These are phyloP conservation scores for Torulaspora franciscae DNA, from an alignment of 805 yeast species.

Conservation along the genomic window DNA sequence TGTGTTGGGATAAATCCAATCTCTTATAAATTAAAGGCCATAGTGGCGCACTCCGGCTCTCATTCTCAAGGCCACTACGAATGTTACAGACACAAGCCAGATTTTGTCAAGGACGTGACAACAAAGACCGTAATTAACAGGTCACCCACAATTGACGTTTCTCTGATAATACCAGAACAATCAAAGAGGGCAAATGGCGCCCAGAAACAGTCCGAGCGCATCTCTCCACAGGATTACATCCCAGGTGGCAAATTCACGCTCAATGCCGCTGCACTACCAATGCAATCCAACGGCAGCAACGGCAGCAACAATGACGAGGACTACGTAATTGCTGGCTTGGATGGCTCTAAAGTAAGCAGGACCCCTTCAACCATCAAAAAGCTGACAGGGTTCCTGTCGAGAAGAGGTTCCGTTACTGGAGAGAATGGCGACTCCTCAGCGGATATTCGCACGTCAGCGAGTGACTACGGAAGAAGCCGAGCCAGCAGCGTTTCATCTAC, in stretches of 20 bases:
- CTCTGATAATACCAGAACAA: conserved; percentile 2
- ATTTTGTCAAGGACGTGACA: conserved; percentile 36
- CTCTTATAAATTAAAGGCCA: conserved; percentile 59
- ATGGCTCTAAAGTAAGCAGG: conserved; percentile 14
- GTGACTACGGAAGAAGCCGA: conserved; percentile 10
- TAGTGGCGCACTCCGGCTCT: conserved; percentile 82
- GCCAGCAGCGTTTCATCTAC: conserved; percentile 18
- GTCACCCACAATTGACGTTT: conserved; percentile 29
- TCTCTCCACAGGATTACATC: not conserved
- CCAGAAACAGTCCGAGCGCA: not conserved
- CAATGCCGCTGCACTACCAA: conserved; percentile 9
- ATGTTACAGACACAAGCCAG: conserved; percentile 74
- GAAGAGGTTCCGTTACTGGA: conserved; percentile 17
- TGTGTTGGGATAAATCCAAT: conserved; percentile 26
- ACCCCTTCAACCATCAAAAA: conserved; percentile 20
- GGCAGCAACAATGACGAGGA: conserved; percentile 14
- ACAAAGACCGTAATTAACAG: conserved; percentile 29
- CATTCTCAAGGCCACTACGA: conserved; percentile 90
- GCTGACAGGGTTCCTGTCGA: conserved; percentile 22
- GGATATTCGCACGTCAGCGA: not conserved
- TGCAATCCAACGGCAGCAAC: conserved; percentile 4
- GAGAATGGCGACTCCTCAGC: conserved; percentile 1
- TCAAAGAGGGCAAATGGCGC: not conserved
- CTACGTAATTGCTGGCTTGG: conserved; percentile 15
- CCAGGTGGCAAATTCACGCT: conserved; percentile 3